phyloP scores from a whole-genome alignment of 1,284 basidiomycete genomes.

The Dichomitus squalens region DNA sequence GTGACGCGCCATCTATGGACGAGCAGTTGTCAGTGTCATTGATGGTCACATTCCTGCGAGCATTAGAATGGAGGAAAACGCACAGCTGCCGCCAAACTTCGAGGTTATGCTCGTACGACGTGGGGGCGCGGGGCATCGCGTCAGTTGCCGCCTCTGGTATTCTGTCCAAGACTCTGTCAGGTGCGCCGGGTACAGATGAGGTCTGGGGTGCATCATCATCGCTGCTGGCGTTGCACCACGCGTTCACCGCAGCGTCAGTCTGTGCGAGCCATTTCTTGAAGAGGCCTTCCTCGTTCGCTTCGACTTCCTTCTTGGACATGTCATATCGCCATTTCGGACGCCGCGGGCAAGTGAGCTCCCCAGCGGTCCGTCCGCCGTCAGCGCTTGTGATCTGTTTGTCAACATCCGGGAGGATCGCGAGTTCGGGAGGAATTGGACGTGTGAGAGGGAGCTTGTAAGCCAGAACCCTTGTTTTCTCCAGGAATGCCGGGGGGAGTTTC shows the following conservation, averaged over 20 bases:
- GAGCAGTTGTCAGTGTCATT: conserved; percentile 1
- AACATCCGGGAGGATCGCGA: conserved; percentile 43
- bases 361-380: conserved; percentile 32
- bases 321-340: conserved; percentile 85
- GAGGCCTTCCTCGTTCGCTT: conserved; percentile 79
- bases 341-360: conserved; percentile 54
- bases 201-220: conserved; percentile 13
- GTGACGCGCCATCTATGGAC: conserved; percentile 80
- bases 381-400: neutral
- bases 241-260: conserved; percentile 56
- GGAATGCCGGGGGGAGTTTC: conserved; percentile 61
- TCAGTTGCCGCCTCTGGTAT: conserved; percentile 22
- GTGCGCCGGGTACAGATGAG: conserved; percentile 21
- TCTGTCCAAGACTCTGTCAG: conserved; percentile 24
- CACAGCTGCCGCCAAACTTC: conserved; percentile 93
- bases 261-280: conserved; percentile 77
- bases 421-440: conserved; percentile 58
- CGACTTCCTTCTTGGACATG: conserved; percentile 85
- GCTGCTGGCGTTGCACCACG: conserved; percentile 47
- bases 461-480: conserved; percentile 62
- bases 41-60: neutral
- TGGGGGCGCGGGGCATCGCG: conserved; percentile 62
- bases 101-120: conserved; percentile 86
- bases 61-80: conserved; percentile 32
- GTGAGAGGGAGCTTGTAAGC: conserved; percentile 56